A percentile compares a stretch with the other conserved stretches of the same genome.
Conservation (phyloP, 1,139 yeast genomes). For the Eremothecium sinecaudum region DNA sequence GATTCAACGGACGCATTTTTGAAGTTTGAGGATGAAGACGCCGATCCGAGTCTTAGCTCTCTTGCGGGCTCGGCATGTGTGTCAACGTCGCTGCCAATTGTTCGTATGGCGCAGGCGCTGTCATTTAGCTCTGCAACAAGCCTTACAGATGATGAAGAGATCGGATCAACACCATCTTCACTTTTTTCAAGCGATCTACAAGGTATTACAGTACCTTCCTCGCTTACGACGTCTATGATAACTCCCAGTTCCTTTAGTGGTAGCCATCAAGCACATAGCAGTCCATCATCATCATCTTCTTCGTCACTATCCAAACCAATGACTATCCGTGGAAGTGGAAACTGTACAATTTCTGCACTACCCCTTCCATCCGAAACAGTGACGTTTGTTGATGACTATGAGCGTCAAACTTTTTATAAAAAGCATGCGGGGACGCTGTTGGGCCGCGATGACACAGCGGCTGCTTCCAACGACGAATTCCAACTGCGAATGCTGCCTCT, state of each 20-base stretch:
- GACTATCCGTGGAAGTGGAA: constrained; percentile 2
- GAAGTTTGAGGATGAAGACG: constrained; percentile 23
- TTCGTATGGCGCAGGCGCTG: constrained; percentile 14
- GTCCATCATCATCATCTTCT: constrained; percentile 7
- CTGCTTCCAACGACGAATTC: neutral
- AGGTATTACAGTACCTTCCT: constrained; percentile 4
- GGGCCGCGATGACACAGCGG: constrained; percentile 1
- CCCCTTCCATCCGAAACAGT: constrained; percentile 8
- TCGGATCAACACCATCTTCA: constrained; percentile 22
- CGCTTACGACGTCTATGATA: constrained; percentile 1
- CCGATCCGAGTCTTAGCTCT: neutral
- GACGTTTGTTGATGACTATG: constrained; percentile 18
- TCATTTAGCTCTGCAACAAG: constrained; percentile 17
- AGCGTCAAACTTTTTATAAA: constrained; percentile 17
- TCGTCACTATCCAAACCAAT: constrained; percentile 5
- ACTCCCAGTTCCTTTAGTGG: neutral
- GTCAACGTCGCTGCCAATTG: constrained; percentile 8
- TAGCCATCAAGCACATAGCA: constrained; percentile 2
- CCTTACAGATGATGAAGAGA: constrained; percentile 19
- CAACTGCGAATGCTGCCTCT: constrained; percentile 1
- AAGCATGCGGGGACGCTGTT: constrained; percentile 11
- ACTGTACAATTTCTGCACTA: neutral
- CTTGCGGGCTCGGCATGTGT: neutral
- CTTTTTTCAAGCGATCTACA: constrained; percentile 20
- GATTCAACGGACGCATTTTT: constrained; percentile 22